Evolutionary conservation across 2,329 filamentous ascomycete genomes (phyloP).

Genomic region (Cladosporium phlei): DNA sequence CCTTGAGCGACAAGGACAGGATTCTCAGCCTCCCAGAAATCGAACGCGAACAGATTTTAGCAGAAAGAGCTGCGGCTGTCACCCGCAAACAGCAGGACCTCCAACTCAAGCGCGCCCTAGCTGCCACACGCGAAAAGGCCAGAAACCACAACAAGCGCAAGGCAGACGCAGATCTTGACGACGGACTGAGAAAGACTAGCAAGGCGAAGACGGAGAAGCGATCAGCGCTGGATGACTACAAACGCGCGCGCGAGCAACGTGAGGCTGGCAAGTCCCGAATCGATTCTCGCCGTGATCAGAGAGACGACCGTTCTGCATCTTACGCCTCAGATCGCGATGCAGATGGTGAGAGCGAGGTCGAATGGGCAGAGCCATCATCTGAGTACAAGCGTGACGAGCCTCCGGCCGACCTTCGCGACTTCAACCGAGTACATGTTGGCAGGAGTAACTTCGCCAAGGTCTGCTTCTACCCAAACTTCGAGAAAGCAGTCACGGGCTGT

Average conservation of each 20-base stretch:
- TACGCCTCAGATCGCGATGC: conserved; percentile 49
- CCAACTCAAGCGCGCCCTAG: conserved; percentile 71
- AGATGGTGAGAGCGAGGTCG: conserved; percentile 73
- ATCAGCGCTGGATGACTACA: conserved; percentile 70
- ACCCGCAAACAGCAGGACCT: conserved; percentile 77
- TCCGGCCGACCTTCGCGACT: conserved; percentile 70
- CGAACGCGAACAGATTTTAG: conserved; percentile 83
- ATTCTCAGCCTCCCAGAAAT: conserved; percentile 87
- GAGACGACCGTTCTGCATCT: conserved; percentile 43
- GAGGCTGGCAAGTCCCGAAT: conserved; percentile 46
- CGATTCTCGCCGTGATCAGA: conserved; percentile 34
- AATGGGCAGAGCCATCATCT: conserved; percentile 59
- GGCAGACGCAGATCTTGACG: conserved; percentile 71
- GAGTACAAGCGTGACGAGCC: conserved; percentile 49
- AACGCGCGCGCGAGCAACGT: conserved; percentile 57
- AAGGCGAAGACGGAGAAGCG: conserved; percentile 46
- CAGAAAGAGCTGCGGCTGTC: conserved; percentile 77
- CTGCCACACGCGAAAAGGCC: conserved; percentile 17
- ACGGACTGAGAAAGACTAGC: conserved; percentile 63
- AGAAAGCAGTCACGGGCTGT: conserved; percentile 73
- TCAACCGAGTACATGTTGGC: conserved; percentile 78
- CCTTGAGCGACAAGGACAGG: conserved; percentile 49
- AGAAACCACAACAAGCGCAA: conserved; percentile 68
- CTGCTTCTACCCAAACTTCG: conserved; percentile 89
- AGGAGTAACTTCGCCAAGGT: conserved; percentile 82